Conservation (phyloP, 2,329 filamentous ascomycete species). For the Colletotrichum gloeosporioides region DNA sequence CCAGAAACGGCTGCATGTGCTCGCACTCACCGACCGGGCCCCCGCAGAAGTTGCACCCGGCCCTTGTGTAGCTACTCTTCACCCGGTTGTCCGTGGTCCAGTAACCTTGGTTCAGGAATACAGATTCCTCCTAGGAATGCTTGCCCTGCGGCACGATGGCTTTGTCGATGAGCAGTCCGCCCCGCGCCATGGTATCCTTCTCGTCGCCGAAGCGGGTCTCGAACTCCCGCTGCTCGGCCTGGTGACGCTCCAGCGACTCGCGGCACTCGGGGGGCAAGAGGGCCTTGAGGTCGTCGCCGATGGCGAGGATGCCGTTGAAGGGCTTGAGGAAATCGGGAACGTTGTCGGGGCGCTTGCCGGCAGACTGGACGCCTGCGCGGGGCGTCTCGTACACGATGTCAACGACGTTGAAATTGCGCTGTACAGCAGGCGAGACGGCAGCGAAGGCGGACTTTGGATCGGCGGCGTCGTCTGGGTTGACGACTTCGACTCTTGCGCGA, state of each 20-base stretch:
- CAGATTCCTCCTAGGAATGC: slow-evolving; percentile 5
- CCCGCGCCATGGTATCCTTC: slow-evolving; percentile 56
- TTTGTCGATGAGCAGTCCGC: slow-evolving; percentile 65
- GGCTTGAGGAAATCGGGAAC: slow-evolving; percentile 52
- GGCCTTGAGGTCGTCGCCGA: slow-evolving; percentile 69
- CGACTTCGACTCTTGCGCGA: slow-evolving; percentile 80
- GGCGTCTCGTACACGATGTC: slow-evolving; percentile 61
- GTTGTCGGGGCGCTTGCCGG: slow-evolving; percentile 38
- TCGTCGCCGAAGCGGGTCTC: slow-evolving; percentile 78
- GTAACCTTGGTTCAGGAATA: background rate
- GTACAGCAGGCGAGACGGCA: slow-evolving; percentile 51
- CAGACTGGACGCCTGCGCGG: slow-evolving; percentile 48
- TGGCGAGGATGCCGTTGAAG: slow-evolving; percentile 66
- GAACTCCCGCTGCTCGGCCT: slow-evolving; percentile 72
- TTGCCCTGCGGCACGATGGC: slow-evolving; percentile 59
- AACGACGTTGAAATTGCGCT: slow-evolving; percentile 62
- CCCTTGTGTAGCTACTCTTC: background rate
- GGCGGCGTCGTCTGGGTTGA: slow-evolving; percentile 45
- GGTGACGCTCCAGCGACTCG: slow-evolving; percentile 72
- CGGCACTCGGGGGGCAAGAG: slow-evolving; percentile 75
- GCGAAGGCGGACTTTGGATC: slow-evolving; percentile 45
- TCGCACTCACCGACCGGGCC: background rate
- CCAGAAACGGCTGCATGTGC: background rate
- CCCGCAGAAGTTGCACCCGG: background rate
- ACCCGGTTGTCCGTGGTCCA: background rate